Conservation (phyloP, 179 eudicot species). For the Beta lomatogona region DNA sequence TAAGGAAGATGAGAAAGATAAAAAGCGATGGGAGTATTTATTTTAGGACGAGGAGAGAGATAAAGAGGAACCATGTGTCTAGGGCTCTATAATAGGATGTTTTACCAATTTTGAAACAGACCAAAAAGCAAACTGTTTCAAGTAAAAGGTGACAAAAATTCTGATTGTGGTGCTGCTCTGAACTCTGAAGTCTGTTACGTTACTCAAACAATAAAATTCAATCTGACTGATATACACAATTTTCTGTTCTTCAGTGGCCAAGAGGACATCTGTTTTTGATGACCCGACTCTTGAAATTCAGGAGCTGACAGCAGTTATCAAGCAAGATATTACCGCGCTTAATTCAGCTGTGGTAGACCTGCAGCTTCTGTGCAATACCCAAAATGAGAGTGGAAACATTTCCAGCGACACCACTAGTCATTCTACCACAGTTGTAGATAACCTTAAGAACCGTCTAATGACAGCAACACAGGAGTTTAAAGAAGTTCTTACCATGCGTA, state of each 20-base stretch:
- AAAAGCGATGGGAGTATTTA: too few species aligned
- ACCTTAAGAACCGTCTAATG: slow-evolving; percentile 88
- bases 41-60: too few species aligned
- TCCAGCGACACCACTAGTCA: slow-evolving; percentile 82
- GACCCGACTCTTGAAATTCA: slow-evolving; percentile 94
- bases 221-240: not conserved
- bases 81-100: too few species aligned
- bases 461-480: slow-evolving; percentile 90
- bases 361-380: slow-evolving; percentile 75
- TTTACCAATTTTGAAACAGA: too few species aligned
- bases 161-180: not conserved
- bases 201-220: too few species aligned
- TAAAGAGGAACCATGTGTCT: too few species aligned
- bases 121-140: too few species aligned
- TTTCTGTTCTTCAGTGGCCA: slow-evolving; percentile 71
- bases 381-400: slow-evolving; percentile 68
- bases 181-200: too few species aligned
- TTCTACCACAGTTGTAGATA: slow-evolving; percentile 93
- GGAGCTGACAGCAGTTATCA: slow-evolving; percentile 88
- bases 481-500: slow-evolving; percentile 93
- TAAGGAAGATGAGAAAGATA: too few species aligned
- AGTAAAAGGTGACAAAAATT: not conserved
- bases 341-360: slow-evolving; percentile 91
- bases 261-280: slow-evolving; percentile 88
- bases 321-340: slow-evolving; percentile 95